Base-by-base conservation (phyloP, 371 early-diverging fungal species). In the Mortierella sp. region DNA sequence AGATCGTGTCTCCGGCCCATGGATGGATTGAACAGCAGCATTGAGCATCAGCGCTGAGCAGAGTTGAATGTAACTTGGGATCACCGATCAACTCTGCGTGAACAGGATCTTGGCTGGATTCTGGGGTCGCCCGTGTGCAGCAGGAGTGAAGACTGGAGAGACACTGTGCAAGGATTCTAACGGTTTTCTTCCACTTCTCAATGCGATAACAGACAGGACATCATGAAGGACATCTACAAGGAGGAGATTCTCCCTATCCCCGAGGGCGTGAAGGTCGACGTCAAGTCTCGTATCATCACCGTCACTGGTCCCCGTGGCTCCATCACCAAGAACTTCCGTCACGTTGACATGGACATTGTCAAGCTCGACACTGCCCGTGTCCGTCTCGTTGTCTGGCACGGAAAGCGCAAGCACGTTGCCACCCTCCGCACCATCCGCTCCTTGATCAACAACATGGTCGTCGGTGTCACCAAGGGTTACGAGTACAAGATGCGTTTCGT, bases 401-500 rank as follows among this genome's bases (percentile, higher is more conserved):
- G 98, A 62, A 89, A 83, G 79, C 96, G 97, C 81, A 98, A 98
- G 95, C 98, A 99, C 86, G 86, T 94, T 77, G 97, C 97, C 59
- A 94, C 96, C 87, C 94, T 99, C 83, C 98, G 97, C 79, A 99
- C 99, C 57, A 93, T 98, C 74, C 92, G 95, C 81, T 94, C 98
- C 68, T 90, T 96, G 84, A 94, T 99, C 80, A 88, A 91, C 85
- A 99, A 99, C 92, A 90, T 98, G 92, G 95, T 99, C 85, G 92
- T 85, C 66, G 99, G 99, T 86, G 99, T 98, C 74, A 98, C 98
- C 82, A 95, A 95, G 87, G 99, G 99, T 61, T 99, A 92, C 93
- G 89, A 94, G 85, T 99, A 99, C 94, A 97, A 96, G 91, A 92
- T 99, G 95, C 98, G 99, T 79, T 97, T 95, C 79, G 99, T 98